Evolutionary conservation across 75 land plant species (phyloP), one percentile per base, ranked within the genome.

Genomic region (Sequoia sempervirens): DNA sequence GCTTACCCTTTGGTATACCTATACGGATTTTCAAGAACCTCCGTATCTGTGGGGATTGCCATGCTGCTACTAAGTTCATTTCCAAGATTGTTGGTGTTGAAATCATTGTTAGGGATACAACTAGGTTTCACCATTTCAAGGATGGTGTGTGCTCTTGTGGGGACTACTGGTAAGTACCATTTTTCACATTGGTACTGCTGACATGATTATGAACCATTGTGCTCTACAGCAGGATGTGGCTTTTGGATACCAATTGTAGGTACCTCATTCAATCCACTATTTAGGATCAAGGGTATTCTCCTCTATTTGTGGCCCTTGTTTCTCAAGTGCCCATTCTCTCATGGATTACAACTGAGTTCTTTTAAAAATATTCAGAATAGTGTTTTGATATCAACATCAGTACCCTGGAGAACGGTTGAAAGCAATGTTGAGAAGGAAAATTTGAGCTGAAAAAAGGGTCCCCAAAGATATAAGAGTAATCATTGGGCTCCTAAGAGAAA

Each of bases 21-120:
- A 38, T 87, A 53, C 85, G 88, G 4, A 54, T 87, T 43, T 75
- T 84, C 74, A 84, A 87, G 85, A 87, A 87, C 75, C 75, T 87
- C 8, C 69, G 85, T 18, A 53, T 86, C 18, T 86, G 87, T 56
- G 73, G n/a, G 9, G 87, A 86, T 54, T 86, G 87, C 41, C 87
- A 86, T 56, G 40, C 66, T 46, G 82, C 79, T 41, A 80, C 23
- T 18, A 87, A 80, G 64, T 54, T 79, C n/a, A 68, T 87, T 30
- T 87, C 85, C 38, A 38, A 78, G 32, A 8, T 84, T 34, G 80
- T 69, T 53, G 61, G 64, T 8, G 80, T 85, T 32, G 88, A 87
- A 53, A 84, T 87, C 28, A 37, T 87, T 34, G 32, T 87, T 34
- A 87, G 81, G 69, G 88, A 87, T 56, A 84, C 50, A 17, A 18